These are phyloP conservation scores for Russula lepida DNA, from an alignment of 768 basidiomycete genomes.

Conservation along the genomic window DNA sequence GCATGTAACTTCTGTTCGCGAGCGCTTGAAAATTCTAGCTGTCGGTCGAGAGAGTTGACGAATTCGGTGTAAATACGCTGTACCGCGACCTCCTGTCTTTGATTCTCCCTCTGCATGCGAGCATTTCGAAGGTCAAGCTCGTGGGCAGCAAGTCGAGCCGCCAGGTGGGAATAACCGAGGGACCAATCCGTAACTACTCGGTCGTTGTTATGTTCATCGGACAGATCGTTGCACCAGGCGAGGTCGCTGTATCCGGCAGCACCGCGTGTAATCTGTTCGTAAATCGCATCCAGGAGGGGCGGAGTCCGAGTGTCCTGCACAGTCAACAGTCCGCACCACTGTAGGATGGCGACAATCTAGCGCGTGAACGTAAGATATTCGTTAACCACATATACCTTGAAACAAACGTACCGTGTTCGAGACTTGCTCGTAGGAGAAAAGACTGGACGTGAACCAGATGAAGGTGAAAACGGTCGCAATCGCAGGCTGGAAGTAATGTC, in stretches of 20 bases:
- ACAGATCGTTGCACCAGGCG: background rate
- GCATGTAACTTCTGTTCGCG: background rate
- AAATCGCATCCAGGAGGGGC: background rate
- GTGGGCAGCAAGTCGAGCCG: background rate
- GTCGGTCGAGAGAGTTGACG: background rate
- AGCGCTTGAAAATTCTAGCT: background rate
- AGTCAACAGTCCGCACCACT: background rate
- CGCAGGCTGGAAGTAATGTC: background rate
- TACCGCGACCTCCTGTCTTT: background rate
- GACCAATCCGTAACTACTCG: background rate
- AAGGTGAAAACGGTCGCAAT: background rate
- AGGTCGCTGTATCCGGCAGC: background rate
- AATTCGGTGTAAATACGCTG: background rate
- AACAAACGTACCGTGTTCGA: background rate
- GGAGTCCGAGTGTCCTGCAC: background rate
- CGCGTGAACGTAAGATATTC: background rate
- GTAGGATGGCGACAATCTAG: constrained; percentile 2
- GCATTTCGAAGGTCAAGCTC: background rate
- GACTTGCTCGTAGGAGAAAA: background rate
- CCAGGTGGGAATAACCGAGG: background rate
- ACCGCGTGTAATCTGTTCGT: constrained; percentile 1
- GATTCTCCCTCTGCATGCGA: background rate
- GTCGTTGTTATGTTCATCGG: background rate
- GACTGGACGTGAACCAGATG: background rate
- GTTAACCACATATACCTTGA: background rate